A percentile compares a stretch with the other conserved stretches of the same genome.
These are phyloP conservation scores for Leucogyrophana mollusca DNA, from an alignment of 768 basidiomycete species.

Conservation along the genomic window DNA sequence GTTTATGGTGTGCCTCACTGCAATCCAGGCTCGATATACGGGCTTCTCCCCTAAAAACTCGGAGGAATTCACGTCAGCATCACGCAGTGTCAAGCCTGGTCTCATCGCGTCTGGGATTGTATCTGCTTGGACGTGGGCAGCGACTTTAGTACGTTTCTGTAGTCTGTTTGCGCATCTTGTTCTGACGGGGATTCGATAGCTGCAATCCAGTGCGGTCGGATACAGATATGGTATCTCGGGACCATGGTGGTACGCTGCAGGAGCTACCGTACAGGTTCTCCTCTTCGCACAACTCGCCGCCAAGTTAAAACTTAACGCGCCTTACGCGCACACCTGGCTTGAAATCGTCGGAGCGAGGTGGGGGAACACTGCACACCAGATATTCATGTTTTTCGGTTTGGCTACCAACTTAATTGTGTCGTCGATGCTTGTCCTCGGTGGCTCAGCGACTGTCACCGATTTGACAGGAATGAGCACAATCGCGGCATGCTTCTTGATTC, in stretches of 20 bases:
- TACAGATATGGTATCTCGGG: slow-evolving; percentile 86
- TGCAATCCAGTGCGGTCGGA: slow-evolving; percentile 81
- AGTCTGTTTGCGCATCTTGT: neutral
- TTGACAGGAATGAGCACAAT: slow-evolving; percentile 90
- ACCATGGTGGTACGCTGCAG: slow-evolving; percentile 90
- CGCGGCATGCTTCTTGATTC: slow-evolving; percentile 90
- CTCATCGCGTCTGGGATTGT: slow-evolving; percentile 93
- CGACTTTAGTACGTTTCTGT: slow-evolving; percentile 54
- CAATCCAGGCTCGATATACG: slow-evolving; percentile 83
- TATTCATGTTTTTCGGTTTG: slow-evolving; percentile 92
- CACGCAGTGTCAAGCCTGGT: slow-evolving; percentile 84
- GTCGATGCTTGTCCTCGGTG: slow-evolving; percentile 77
- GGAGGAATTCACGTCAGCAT: slow-evolving; percentile 83
- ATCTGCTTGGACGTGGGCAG: slow-evolving; percentile 91
- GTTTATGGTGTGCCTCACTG: slow-evolving; percentile 77
- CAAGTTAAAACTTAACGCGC: slow-evolving; percentile 90
- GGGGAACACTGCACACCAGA: slow-evolving; percentile 74
- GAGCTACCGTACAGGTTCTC: slow-evolving; percentile 85
- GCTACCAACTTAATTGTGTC: slow-evolving; percentile 93
- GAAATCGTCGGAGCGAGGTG: slow-evolving; percentile 83
- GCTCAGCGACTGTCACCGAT: slow-evolving; percentile 83
- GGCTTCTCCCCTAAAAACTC: slow-evolving; percentile 74
- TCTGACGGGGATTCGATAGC: slow-evolving; percentile 29
- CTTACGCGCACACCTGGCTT: slow-evolving; percentile 84
- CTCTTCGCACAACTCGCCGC: slow-evolving; percentile 92